These are phyloP conservation scores for Picea engelmannii DNA, from an alignment of 83 land plant species.

Conservation along the genomic window DNA sequence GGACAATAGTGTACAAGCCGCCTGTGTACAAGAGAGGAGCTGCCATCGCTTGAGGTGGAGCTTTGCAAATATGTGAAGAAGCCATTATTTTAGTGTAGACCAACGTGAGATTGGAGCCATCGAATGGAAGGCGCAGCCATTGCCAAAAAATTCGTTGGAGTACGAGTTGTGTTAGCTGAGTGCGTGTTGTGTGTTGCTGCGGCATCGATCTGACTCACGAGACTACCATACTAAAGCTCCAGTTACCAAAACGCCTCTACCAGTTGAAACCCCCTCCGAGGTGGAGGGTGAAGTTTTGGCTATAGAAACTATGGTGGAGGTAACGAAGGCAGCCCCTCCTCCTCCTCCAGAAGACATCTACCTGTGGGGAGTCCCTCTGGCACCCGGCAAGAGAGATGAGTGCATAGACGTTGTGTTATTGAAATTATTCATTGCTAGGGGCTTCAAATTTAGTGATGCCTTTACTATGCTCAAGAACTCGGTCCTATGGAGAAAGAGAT, in stretches of 20 bases:
- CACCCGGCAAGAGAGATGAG: slow-evolving; percentile 40
- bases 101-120: no score
- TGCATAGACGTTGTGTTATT: slow-evolving; percentile 43
- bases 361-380: slow-evolving; percentile 55
- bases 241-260: not conserved
- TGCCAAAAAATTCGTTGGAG: no score
- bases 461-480: slow-evolving; percentile 48
- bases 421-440: slow-evolving; percentile 61
- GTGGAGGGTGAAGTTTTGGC: not conserved
- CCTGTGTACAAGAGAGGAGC: no score
- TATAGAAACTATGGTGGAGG: slow-evolving; percentile 1
- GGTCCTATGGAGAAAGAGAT: slow-evolving; percentile 45
- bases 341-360: slow-evolving; percentile 16
- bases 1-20: no score
- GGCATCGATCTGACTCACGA: no score
- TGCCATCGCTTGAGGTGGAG: no score
- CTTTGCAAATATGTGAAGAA: no score
- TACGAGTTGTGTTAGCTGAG: no score
- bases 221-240: not conserved
- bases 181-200: no score
- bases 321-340: not conserved
- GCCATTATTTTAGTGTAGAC: no score
- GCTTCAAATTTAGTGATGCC: slow-evolving; percentile 51
- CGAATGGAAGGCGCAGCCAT: no score
- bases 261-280: slow-evolving; percentile 6